Evolutionary conservation across 1,284 basidiomycete genomes (phyloP).

Genomic region (Ganoderma sp.): DNA sequence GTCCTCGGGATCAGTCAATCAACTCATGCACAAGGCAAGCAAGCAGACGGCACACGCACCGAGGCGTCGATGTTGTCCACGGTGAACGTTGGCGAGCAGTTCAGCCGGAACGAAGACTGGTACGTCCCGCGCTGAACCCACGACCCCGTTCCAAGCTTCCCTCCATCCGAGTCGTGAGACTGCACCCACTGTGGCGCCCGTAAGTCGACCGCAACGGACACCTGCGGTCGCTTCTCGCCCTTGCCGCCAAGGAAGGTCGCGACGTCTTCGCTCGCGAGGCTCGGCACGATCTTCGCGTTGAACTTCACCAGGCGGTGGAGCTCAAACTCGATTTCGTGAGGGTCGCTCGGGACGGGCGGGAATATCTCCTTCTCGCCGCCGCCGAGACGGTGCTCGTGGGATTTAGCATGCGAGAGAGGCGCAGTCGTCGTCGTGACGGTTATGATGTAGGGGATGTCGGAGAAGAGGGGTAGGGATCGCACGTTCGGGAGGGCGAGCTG

Average conservation of each 20-base stretch:
- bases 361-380: slow-evolving; percentile 17
- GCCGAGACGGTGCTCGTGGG: slow-evolving; percentile 8
- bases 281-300: not conserved
- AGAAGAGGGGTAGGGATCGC: slow-evolving; percentile 14
- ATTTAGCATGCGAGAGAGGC: slow-evolving; percentile 14
- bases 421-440: slow-evolving; percentile 19
- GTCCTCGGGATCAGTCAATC: not conserved
- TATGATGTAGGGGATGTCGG: slow-evolving; percentile 21
- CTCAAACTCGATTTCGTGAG: slow-evolving; percentile 14
- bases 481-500: slow-evolving; percentile 30
- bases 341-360: slow-evolving; percentile 14
- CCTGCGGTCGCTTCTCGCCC: not conserved
- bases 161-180: not conserved
- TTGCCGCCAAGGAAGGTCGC: slow-evolving; percentile 10
- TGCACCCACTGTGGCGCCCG: not conserved
- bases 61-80: slow-evolving; percentile 15
- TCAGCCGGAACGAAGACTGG: slow-evolving; percentile 13
- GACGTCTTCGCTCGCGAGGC: not conserved
- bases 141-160: slow-evolving; percentile 5
- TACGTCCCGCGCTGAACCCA: slow-evolving; percentile 25
- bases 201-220: not conserved
- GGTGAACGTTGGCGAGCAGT: slow-evolving; percentile 21
- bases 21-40: not conserved
- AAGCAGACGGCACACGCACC: not conserved
- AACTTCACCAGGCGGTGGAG: slow-evolving; percentile 11